Evolutionary conservation across 192 early-diverging fungal genomes (phyloP).

Genomic region (Podila minutissima): DNA sequence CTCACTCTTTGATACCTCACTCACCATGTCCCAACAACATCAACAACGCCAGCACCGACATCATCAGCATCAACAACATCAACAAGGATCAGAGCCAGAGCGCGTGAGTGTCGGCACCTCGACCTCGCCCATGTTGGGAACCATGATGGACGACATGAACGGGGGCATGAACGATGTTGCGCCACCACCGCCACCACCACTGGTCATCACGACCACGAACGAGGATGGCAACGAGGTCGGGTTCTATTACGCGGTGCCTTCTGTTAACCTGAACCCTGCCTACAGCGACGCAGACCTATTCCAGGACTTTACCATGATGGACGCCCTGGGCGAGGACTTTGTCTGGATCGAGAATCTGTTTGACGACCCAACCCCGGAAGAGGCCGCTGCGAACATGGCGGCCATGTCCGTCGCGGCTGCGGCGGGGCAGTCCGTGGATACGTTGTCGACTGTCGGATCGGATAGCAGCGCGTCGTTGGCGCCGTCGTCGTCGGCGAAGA

Average conservation of each 20-base stretch:
- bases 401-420: conserved; percentile 49
- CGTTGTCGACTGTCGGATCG: neutral
- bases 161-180: neutral
- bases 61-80: neutral
- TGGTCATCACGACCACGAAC: conserved; percentile 46
- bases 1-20: conserved; percentile 25
- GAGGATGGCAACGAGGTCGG: conserved; percentile 50
- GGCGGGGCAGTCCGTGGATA: conserved; percentile 6
- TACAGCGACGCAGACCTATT: conserved; percentile 45
- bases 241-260: conserved; percentile 44
- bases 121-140: conserved; percentile 32
- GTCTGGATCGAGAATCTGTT: conserved; percentile 51
- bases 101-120: conserved; percentile 32
- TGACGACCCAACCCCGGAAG: conserved; percentile 42
- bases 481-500: too few relatives aligned
- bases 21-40: conserved; percentile 24
- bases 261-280: conserved; percentile 43
- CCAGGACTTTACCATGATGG: conserved; percentile 51
- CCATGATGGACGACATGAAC: neutral
- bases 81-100: neutral
- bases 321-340: conserved; percentile 46
- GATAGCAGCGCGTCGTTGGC: neutral
- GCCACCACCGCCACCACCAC: conserved; percentile 17
- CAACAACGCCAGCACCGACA: conserved; percentile 16
- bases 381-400: conserved; percentile 31